Percentiles rank a stretch among this genome's conserved stretches.
Evolutionary conservation across 1,284 basidiomycete species (phyloP).

Genomic region (Veloporphyrellus conicus): DNA sequence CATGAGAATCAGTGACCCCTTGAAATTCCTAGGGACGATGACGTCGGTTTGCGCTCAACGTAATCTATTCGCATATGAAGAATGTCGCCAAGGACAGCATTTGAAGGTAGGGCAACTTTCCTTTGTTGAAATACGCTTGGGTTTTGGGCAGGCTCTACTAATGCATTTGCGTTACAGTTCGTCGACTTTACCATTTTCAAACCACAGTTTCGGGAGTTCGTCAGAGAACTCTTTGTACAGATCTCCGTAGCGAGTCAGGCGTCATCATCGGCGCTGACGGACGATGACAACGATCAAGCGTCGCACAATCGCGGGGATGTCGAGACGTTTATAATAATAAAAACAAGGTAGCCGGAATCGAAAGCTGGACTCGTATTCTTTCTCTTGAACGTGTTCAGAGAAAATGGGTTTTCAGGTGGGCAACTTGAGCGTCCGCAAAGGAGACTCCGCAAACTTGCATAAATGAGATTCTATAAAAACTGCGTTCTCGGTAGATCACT

Average conservation of each 20-base stretch:
- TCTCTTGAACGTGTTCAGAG: slow-evolving; percentile 48
- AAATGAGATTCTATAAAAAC: slow-evolving; percentile 44
- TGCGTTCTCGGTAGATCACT: too few species aligned
- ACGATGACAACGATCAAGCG: slow-evolving; percentile 36
- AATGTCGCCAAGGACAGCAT: too few species aligned
- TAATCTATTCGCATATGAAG: too few species aligned
- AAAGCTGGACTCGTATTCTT: slow-evolving; percentile 74
- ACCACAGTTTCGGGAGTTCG: slow-evolving; percentile 58
- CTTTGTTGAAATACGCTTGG: too few species aligned
- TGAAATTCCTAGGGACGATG: too few species aligned
- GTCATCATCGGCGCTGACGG: slow-evolving; percentile 55
- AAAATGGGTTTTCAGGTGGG: slow-evolving; percentile 59
- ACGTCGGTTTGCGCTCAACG: too few species aligned
- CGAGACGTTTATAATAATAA: too few species aligned
- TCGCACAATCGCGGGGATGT: slow-evolving; percentile 54
- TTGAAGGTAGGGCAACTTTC: too few species aligned
- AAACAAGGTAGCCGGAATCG: too few species aligned
- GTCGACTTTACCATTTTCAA: slow-evolving; percentile 79
- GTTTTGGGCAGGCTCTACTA: slow-evolving; percentile 2
- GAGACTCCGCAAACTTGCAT: slow-evolving; percentile 63
- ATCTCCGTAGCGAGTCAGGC: slow-evolving; percentile 73
- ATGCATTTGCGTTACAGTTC: slow-evolving; percentile 48
- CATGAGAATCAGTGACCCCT: too few species aligned
- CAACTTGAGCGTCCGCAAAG: slow-evolving; percentile 56
- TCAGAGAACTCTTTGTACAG: slow-evolving; percentile 64